Conservation (phyloP, 2,329 filamentous ascomycete genomes). For the Calycina herbarum region DNA sequence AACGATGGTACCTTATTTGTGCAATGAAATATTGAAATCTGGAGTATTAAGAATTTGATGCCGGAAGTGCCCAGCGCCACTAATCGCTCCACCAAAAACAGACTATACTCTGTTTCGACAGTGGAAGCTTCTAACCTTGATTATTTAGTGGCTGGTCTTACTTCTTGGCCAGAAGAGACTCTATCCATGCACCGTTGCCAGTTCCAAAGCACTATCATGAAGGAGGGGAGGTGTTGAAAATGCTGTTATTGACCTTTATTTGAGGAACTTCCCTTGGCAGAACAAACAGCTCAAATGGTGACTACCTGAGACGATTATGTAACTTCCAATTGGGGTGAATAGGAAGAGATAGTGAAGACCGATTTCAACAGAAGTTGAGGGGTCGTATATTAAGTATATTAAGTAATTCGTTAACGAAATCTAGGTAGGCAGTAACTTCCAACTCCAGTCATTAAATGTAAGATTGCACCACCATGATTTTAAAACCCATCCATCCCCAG, state of each 20-base stretch:
- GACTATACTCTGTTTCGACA: too few species aligned
- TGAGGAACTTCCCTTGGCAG: background rate
- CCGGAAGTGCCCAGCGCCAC: too few species aligned
- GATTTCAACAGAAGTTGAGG: background rate
- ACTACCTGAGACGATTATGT: background rate
- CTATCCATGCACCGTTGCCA: too few species aligned
- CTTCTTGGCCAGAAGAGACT: too few species aligned
- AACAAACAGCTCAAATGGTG: background rate
- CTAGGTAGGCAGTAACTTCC: background rate
- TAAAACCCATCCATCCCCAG: background rate
- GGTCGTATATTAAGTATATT: slow-evolving; percentile 2
- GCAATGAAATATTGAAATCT: too few species aligned
- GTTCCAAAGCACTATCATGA: too few species aligned
- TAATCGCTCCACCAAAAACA: too few species aligned
- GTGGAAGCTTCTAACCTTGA: too few species aligned
- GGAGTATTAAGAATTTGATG: too few species aligned
- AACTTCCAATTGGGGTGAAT: background rate
- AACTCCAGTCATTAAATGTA: background rate
- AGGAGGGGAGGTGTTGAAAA: background rate
- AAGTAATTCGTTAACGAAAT: background rate
- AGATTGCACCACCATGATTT: background rate
- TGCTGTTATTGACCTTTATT: background rate
- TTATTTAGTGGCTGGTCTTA: too few species aligned
- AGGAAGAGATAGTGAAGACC: background rate
- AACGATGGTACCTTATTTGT: too few species aligned